Percentiles rank a stretch among this genome's conserved stretches.
Evolutionary conservation across 805 yeast genomes (phyloP).

Genomic region (Sugiyamaella floridensis): DNA sequence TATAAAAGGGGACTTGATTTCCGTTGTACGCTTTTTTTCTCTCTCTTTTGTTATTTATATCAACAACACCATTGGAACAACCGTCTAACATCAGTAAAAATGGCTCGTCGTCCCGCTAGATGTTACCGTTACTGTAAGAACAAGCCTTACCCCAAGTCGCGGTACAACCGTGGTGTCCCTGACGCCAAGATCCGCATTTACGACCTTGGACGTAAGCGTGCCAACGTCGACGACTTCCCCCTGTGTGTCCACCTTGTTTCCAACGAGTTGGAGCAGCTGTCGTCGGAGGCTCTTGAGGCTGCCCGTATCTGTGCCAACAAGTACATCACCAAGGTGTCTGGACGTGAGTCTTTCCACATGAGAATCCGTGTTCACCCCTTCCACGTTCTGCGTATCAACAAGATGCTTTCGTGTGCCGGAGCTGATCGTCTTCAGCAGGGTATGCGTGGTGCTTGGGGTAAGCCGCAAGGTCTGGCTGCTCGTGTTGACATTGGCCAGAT

Average conservation of each 20-base stretch:
- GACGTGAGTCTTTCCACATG: slow-evolving; percentile 99
- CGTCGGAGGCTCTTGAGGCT: slow-evolving; percentile 99
- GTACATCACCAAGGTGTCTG: slow-evolving; percentile 95
- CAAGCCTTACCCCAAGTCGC: slow-evolving; percentile 99
- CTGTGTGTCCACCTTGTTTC: slow-evolving; percentile 98
- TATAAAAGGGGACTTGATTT: neutral
- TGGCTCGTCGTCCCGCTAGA: slow-evolving; percentile 99
- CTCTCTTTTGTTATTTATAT: neutral
- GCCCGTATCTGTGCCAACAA: slow-evolving; percentile 99
- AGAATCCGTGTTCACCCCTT: slow-evolving; percentile 99
- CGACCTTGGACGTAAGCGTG: slow-evolving; percentile 99
- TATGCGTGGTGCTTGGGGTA: slow-evolving; percentile 99
- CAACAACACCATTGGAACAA: too few relatives aligned
- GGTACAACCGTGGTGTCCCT: slow-evolving; percentile 99
- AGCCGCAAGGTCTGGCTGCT: slow-evolving; percentile 99
- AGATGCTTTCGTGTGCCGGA: slow-evolving; percentile 99
- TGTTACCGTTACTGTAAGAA: slow-evolving; percentile 99
- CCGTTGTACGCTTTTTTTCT: neutral
- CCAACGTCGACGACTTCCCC: slow-evolving; percentile 98
- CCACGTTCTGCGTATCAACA: slow-evolving; percentile 99
- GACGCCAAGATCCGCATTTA: slow-evolving; percentile 98
- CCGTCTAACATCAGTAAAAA: slow-evolving; percentile 43
- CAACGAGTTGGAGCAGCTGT: slow-evolving; percentile 98
- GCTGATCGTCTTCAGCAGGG: slow-evolving; percentile 99
- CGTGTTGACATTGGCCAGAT: slow-evolving; percentile 98